phyloP scores from a whole-genome alignment of 2,329 filamentous ascomycete species.

The Aurifilum marmelostoma region DNA sequence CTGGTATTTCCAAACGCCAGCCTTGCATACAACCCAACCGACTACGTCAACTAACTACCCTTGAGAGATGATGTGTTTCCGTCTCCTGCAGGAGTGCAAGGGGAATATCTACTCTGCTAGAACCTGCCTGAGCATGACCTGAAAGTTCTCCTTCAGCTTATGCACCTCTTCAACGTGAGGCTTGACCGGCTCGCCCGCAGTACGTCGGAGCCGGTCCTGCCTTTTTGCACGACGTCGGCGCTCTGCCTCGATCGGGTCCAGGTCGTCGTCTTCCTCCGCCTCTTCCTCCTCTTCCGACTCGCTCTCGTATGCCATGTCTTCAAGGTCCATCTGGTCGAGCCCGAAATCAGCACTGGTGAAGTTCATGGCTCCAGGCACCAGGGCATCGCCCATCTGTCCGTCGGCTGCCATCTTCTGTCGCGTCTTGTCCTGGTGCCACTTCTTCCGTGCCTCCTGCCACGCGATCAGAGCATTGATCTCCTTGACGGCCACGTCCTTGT shows the following conservation, averaged over 20 bases:
- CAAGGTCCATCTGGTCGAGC: constrained; percentile 80
- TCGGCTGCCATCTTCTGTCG: constrained; percentile 98
- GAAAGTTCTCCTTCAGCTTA: constrained; percentile 78
- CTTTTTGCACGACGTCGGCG: constrained; percentile 74
- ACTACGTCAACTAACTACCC: no score
- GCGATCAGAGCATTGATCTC: constrained; percentile 87
- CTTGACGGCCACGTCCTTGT: constrained; percentile 70
- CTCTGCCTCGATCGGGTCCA: constrained; percentile 88
- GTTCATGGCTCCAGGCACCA: constrained; percentile 56
- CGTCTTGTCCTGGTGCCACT: constrained; percentile 98
- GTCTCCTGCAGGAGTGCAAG: not conserved
- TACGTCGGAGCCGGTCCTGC: constrained; percentile 78
- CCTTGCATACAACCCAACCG: not conserved
- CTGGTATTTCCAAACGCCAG: constrained; percentile 1
- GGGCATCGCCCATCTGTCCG: constrained; percentile 52
- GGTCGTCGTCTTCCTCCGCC: constrained; percentile 74
- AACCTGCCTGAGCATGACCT: constrained; percentile 80
- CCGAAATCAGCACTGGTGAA: constrained; percentile 90
- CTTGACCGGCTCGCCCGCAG: constrained; percentile 83
- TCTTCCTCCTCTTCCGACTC: constrained; percentile 62
- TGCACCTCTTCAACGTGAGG: constrained; percentile 77
- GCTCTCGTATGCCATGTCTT: constrained; percentile 83
- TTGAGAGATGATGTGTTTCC: no score
- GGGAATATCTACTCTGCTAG: constrained; percentile 66
- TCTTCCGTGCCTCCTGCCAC: constrained; percentile 95